Base-by-base conservation (phyloP, 257 asterid species). In the Sherardia arvensis region DNA sequence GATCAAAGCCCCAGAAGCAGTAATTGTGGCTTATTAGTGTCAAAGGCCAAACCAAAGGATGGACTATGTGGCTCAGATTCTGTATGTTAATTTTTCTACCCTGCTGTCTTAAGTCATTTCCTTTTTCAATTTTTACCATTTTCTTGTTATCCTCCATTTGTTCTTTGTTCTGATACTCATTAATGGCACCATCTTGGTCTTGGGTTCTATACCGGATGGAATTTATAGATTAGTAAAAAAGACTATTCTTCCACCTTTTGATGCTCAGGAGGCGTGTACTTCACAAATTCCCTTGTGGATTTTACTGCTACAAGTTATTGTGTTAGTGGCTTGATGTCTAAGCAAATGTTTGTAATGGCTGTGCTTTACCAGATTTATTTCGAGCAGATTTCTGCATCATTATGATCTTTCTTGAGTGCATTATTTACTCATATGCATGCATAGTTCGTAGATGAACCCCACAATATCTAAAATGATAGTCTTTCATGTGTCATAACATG, bases 1-100 rank as follows among this genome's bases (percentile, higher is more conserved):
- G 92, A 86, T 71, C 72, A 72, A 23, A 79, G 79, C 33, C 81
- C 85, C 1, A 73, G 66, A 15, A 51, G 71, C 67, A 75, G 76
- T 66, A 76, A 60, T 66, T 76, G 80, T 38, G 56, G 54, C 23
- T 66, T 71, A 65, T 72, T 69, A 26, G 66, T 73, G 59, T 64
- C 78, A 1, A 87, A 74, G 71, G 28, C 79, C 53, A 85, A 78
- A 62, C 64, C 45, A n/a, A 82, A 68, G 70, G 77, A 58, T 21
- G 59, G 25, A 40, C 36, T 72, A 53, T 20, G 15, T 22, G 65
- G 59, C 43, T 64, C 9, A 17, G 69, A 43, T 30, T 28, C 60
- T n/a, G 71, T 73, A 57, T 23, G 75, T 45, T 40, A 3, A n/a
- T 38, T 7, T n/a, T 9, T 27, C 47, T 62, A 33, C 10, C 33